phyloP scores from a whole-genome alignment of 2,329 filamentous ascomycete species.

The Fusarium veterinarium region DNA sequence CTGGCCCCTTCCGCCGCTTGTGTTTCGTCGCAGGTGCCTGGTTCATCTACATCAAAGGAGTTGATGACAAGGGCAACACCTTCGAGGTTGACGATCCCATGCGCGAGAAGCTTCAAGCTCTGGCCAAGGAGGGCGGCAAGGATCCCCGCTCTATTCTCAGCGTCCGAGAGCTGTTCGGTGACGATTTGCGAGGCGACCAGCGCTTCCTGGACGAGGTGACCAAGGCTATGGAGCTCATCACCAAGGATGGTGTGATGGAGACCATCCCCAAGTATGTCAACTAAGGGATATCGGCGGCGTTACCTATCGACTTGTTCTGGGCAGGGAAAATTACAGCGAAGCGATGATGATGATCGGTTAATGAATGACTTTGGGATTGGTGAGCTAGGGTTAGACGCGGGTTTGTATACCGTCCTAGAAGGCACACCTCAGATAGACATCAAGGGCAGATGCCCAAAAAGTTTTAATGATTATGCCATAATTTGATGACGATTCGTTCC shows the following conservation, averaged over 20 bases:
- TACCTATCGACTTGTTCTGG: slow-evolving; percentile 1
- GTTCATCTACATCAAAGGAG: slow-evolving; percentile 64
- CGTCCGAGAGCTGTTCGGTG: slow-evolving; percentile 61
- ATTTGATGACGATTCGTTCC: slow-evolving; percentile 9
- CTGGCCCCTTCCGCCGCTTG: slow-evolving; percentile 58
- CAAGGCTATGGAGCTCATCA: slow-evolving; percentile 59
- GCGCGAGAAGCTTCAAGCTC: slow-evolving; percentile 59
- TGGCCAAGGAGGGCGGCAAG: slow-evolving; percentile 57
- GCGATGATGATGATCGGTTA: slow-evolving; percentile 17
- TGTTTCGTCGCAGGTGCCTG: slow-evolving; percentile 61
- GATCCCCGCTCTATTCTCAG: slow-evolving; percentile 57
- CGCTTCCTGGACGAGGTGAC: slow-evolving; percentile 60
- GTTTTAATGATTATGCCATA: slow-evolving; percentile 33
- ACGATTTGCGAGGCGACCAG: slow-evolving; percentile 61
- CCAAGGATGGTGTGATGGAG: slow-evolving; percentile 60
- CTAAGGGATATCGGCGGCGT: slow-evolving; percentile 13
- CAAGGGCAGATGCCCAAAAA: slow-evolving; percentile 24
- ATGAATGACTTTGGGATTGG: slow-evolving; percentile 21
- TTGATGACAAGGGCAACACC: slow-evolving; percentile 59
- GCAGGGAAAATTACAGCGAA: slow-evolving; percentile 18
- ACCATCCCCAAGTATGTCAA: slow-evolving; percentile 62
- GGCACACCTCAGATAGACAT: slow-evolving; percentile 26
- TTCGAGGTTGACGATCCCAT: slow-evolving; percentile 61
- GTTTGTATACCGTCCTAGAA: not conserved
- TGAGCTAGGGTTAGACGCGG: not conserved